Evolutionary conservation across 2,329 filamentous ascomycete genomes (phyloP).

Genomic region (Clarireedia hainanense): DNA sequence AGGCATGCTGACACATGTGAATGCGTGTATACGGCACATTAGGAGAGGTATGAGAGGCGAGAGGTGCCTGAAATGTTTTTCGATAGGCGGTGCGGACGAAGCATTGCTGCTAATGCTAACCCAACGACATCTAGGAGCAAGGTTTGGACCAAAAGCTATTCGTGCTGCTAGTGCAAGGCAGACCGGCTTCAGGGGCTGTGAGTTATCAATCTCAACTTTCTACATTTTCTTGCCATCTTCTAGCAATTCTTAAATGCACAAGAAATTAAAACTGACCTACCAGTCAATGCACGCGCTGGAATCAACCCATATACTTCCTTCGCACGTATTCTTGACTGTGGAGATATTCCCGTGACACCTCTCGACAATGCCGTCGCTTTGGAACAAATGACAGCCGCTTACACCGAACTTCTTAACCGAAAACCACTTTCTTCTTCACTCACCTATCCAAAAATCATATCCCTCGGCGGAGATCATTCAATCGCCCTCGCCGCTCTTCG

Average conservation of each 20-base stretch:
- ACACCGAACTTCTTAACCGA: conserved; percentile 24
- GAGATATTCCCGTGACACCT: conserved; percentile 80
- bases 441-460: conserved; percentile 40
- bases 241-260: too few relatives aligned
- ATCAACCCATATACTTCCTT: conserved; percentile 79
- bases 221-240: too few relatives aligned
- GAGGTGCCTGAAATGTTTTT: too few relatives aligned
- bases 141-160: conserved; percentile 84
- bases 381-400: conserved; percentile 60
- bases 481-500: conserved; percentile 62
- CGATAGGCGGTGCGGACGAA: too few relatives aligned
- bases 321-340: conserved; percentile 78
- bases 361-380: conserved; percentile 79
- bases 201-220: neutral
- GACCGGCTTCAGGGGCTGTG: conserved; percentile 64
- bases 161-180: conserved; percentile 76
- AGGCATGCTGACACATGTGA: too few relatives aligned
- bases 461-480: conserved; percentile 67
- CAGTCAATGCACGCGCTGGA: conserved; percentile 66
- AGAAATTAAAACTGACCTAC: too few relatives aligned
- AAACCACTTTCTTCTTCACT: conserved; percentile 22
- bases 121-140: conserved; percentile 42
- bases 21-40: too few relatives aligned
- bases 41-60: too few relatives aligned
- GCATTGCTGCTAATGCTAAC: too few relatives aligned